Evolutionary conservation across 2,329 filamentous ascomycete genomes (phyloP).

Genomic region (Cryphonectria nitschkei): DNA sequence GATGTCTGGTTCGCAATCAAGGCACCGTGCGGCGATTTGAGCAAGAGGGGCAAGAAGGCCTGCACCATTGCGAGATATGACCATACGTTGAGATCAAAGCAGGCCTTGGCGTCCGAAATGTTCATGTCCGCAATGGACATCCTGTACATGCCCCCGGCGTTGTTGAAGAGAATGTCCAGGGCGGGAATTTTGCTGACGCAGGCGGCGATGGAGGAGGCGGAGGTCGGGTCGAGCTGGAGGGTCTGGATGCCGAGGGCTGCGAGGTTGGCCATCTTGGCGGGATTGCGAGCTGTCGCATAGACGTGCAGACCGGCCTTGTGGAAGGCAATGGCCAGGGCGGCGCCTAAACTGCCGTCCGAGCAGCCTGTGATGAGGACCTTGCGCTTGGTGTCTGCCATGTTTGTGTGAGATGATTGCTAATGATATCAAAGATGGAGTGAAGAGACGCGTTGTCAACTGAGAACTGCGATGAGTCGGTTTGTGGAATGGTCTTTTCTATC

Average conservation of each 20-base stretch:
- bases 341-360: conserved; percentile 44
- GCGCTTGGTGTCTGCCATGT: conserved; percentile 7
- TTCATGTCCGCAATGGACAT: conserved; percentile 34
- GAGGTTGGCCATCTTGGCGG: conserved; percentile 39
- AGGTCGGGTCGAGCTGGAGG: conserved; percentile 46
- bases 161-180: conserved; percentile 22
- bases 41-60: conserved; percentile 33
- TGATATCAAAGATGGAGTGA: background rate
- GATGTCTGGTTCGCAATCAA: conserved; percentile 22
- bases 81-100: conserved; percentile 37
- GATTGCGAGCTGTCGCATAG: conserved; percentile 45
- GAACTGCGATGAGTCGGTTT: background rate
- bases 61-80: conserved; percentile 33
- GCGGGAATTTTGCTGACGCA: conserved; percentile 32
- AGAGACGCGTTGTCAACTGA: background rate
- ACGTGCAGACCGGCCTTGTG: conserved; percentile 44
- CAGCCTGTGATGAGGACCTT: conserved; percentile 44
- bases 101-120: conserved; percentile 21
- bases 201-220: conserved; percentile 38
- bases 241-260: conserved; percentile 41
- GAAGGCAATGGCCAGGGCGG: conserved; percentile 44
- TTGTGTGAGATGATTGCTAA: background rate
- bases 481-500: background rate
- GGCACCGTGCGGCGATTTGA: conserved; percentile 26
- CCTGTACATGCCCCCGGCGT: conserved; percentile 26